phyloP scores from a whole-genome alignment of 2,329 filamentous ascomycete species.

The Ophiostoma montium region DNA sequence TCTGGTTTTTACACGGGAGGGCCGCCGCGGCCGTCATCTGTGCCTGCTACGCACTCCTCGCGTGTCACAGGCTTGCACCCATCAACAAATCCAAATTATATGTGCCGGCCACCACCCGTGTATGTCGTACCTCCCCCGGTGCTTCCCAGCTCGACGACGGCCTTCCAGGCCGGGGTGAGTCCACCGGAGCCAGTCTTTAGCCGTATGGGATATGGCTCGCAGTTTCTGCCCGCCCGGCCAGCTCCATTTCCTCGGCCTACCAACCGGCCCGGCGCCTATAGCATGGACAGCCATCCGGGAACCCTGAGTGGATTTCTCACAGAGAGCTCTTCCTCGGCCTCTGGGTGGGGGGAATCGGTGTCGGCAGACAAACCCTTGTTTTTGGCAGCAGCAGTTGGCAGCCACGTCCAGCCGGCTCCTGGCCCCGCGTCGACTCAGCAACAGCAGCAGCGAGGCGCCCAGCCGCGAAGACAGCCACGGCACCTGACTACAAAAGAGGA shows the following conservation, averaged over 20 bases:
- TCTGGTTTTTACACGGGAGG: conserved; percentile 30
- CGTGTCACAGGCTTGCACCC: background rate
- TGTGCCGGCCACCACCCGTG: background rate
- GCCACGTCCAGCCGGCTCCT: background rate
- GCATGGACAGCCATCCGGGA: background rate
- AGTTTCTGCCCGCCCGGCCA: conserved; percentile 28
- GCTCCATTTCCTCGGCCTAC: conserved; percentile 20
- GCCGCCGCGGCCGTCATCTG: conserved; percentile 18
- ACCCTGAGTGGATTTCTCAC: conserved; percentile 22
- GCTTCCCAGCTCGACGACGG: background rate
- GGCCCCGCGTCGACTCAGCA: background rate
- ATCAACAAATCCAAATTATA: conserved; percentile 13
- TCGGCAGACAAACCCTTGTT: conserved; percentile 1
- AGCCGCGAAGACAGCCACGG: conserved; percentile 26
- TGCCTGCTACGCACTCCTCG: conserved; percentile 13
- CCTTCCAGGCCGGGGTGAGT: conserved; percentile 14
- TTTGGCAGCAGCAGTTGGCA: background rate
- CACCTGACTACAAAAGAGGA: conserved; percentile 52
- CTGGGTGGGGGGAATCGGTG: conserved; percentile 23
- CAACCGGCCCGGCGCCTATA: conserved; percentile 14
- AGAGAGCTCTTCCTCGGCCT: conserved; percentile 22
- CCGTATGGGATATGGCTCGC: background rate
- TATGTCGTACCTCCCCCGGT: background rate
- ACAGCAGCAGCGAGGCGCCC: conserved; percentile 12
- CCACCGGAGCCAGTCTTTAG: conserved; percentile 10